phyloP scores from a whole-genome alignment of 306 rosid species.

The Quercus robur region DNA sequence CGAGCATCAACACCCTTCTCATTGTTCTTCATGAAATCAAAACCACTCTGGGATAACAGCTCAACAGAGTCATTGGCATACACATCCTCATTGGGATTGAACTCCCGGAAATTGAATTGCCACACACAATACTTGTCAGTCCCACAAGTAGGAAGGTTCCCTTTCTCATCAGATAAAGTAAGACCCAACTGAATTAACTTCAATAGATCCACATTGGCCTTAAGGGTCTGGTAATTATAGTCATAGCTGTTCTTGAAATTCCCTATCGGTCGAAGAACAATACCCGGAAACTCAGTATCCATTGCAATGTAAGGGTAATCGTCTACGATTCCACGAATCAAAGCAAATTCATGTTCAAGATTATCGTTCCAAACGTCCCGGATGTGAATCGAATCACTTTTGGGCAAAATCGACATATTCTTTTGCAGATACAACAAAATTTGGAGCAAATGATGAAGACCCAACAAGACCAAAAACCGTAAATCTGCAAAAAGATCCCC shows the following conservation, averaged over 20 bases:
- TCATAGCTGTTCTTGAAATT: constrained; percentile 20
- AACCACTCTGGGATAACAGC: constrained; percentile 26
- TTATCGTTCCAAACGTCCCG: constrained; percentile 43
- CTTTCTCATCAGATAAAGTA: constrained; percentile 37
- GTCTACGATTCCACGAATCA: constrained; percentile 27
- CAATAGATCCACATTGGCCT: constrained; percentile 32
- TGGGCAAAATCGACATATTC: constrained; percentile 20
- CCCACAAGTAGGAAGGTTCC: constrained; percentile 43
- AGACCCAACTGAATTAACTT: constrained; percentile 47
- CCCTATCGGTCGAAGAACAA: constrained; percentile 10
- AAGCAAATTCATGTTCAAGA: constrained; percentile 26
- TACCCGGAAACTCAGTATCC: constrained; percentile 50
- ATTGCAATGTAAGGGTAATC: constrained; percentile 32
- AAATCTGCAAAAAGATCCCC: constrained; percentile 18
- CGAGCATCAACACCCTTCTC: constrained; percentile 31
- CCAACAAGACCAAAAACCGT: constrained; percentile 13
- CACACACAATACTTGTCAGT: constrained; percentile 35
- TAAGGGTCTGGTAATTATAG: constrained; percentile 20
- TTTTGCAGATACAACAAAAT: not conserved
- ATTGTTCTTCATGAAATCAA: constrained; percentile 40
- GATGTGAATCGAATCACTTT: constrained; percentile 24
- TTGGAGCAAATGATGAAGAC: constrained; percentile 5
- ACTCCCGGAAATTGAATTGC: constrained; percentile 47
- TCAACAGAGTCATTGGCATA: constrained; percentile 25
- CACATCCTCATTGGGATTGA: constrained; percentile 19